Evolutionary conservation across 257 asterid genomes (phyloP), one percentile per base, ranked within the genome.

Genomic region (Cordia subcordata): DNA sequence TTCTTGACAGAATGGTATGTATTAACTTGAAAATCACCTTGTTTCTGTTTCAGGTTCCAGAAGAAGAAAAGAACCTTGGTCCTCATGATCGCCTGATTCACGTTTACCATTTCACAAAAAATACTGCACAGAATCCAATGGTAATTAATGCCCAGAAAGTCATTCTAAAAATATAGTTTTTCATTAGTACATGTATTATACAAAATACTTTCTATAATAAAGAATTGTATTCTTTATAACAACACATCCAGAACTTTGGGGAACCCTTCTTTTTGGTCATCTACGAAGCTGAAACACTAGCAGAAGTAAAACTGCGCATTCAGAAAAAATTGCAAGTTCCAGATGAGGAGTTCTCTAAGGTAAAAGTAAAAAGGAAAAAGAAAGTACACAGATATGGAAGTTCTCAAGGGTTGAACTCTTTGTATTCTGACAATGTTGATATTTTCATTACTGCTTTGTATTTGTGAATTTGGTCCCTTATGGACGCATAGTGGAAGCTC

Each of bases 401-500:
- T 42, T 42, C 10, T 10, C 10, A 11, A 42, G 35, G 6, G 35
- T 27, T 27, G 4, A 1, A 27, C 35, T 27, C 6, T 27, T 27
- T 6, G 6, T 27, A 27, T 1, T 6, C 6, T 27, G 35, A 27
- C 6, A 27, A 27, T 27, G 35, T 6, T 27, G 6, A 27, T 27
- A 6, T 27, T n/a, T n/a, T n/a, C n/a, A n/a, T n/a, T n/a, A n/a
- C n/a, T n/a, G n/a, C n/a, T n/a, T 27, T 50, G 13, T 32, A 32
- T 18, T 60, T 14, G 22, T 35, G 47, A 32, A 13, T 23, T 37
- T 61, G 18, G 11, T 40, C 46, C 56, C 17, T 52, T 32, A 18
- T 64, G 16, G 32, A 38, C 61, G 19, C 62, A 18, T 73, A 80
- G 91, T 85, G 94, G 94, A 83, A 73, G 81, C 79, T 81, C 75